These are phyloP conservation scores for Myxozyma vanderwaltii DNA, from an alignment of 805 yeast species.

Conservation along the genomic window DNA sequence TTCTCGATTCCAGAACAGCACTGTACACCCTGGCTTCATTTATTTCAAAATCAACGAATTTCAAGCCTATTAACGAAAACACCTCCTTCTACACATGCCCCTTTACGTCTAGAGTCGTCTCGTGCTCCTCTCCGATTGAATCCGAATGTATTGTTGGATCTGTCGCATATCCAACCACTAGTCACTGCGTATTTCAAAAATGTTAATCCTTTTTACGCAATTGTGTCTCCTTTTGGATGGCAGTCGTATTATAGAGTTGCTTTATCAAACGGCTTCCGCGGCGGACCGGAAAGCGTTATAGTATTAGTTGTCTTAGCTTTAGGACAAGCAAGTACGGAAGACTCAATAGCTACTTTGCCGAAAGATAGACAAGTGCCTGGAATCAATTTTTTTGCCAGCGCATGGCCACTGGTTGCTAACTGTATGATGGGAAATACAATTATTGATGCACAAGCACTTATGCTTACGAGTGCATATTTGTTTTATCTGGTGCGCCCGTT, in stretches of 20 bases:
- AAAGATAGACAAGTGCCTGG: slow-evolving; percentile 13
- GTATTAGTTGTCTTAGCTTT: slow-evolving; percentile 25
- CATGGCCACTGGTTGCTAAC: slow-evolving; percentile 21
- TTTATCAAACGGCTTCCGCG: slow-evolving; percentile 18
- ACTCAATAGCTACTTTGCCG: not conserved
- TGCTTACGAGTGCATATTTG: slow-evolving; percentile 20
- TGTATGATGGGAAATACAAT: slow-evolving; percentile 14
- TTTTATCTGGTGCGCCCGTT: slow-evolving; percentile 22
- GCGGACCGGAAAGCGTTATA: slow-evolving; percentile 25
- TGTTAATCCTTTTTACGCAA: slow-evolving; percentile 23
- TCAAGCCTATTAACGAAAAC: slow-evolving; percentile 6
- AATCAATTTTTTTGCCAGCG: slow-evolving; percentile 17
- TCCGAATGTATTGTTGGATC: slow-evolving; percentile 18
- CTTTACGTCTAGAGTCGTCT: slow-evolving; percentile 10
- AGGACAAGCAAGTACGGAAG: slow-evolving; percentile 16
- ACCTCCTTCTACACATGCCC: slow-evolving; percentile 1
- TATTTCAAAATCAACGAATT: slow-evolving; percentile 10
- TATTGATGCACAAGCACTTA: slow-evolving; percentile 21
- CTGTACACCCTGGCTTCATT: slow-evolving; percentile 26
- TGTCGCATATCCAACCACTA: slow-evolving; percentile 26
- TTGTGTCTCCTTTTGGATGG: slow-evolving; percentile 27
- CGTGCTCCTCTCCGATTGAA: slow-evolving; percentile 13
- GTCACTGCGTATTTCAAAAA: slow-evolving; percentile 18
- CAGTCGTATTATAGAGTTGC: slow-evolving; percentile 18
- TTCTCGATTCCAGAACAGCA: slow-evolving; percentile 28